Evolutionary conservation across 495 filamentous ascomycete species (phyloP), one percentile per base, ranked within the genome.

Genomic region (Penicillium longicatenatum): DNA sequence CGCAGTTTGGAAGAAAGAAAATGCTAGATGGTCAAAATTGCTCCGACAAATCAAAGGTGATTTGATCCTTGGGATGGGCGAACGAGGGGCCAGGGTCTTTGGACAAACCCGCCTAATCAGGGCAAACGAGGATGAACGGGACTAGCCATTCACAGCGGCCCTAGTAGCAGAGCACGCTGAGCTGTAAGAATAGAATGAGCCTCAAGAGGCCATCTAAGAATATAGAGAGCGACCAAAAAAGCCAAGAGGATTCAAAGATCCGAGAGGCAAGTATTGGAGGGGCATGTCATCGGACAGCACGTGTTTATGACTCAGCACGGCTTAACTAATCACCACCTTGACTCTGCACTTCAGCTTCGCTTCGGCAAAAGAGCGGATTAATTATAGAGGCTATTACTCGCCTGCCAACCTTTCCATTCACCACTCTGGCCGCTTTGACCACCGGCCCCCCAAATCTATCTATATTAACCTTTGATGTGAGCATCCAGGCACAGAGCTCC

Each of bases 121-220:
- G 51, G 45, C 45, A 17, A 48, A 29, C 24, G n/a, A 41, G 29
- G 22, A 39, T 9, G 7, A 33, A 45, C 17, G n/a, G 22, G 24
- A 10, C n/a, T 33, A 42, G 42, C 52, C 55, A 61, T 61, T 14
- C 42, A 51, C 58, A 26, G 31, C 42, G 17, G n/a, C 3, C n/a
- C 17, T 20, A 20, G 35, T 26, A 50, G 30, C 24, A 21, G 37
- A 60, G 39, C 30, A 9, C 14, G 30, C 21, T 20, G 5, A 31
- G 47, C 9, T 6, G 41, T 50, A 57, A 54, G 21, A 50, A 55
- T 59, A 62, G 56, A 58, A 37, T 19, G 46, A 59, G 57, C 57
- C 63, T 46, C 60, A 53, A 62, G 37, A 60, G 63, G 63, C 63
- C 63, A 65, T 62, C 60, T 65, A 62, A 62, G 47, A 54, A 57